Evolutionary conservation across 805 yeast genomes (phyloP).

Genomic region (Scheffersomyces coipomensis): DNA sequence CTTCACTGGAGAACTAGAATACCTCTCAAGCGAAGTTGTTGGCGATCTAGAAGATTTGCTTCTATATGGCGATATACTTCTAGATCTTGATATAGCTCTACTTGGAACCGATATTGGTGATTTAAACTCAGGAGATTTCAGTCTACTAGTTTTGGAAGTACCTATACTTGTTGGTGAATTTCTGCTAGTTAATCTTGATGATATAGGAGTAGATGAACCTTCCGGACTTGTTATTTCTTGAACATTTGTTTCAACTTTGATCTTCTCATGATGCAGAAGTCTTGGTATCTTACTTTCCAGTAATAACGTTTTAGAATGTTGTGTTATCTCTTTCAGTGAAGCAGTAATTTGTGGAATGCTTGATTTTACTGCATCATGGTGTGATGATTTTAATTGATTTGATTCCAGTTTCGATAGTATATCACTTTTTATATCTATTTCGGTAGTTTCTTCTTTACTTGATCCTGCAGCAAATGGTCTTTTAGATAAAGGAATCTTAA

Average conservation of each 20-base stretch:
- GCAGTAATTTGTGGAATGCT: too few relatives aligned
- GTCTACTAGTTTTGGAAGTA: background rate
- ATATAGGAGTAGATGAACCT: background rate
- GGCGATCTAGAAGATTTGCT: background rate
- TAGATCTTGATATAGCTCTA: background rate
- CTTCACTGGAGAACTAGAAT: background rate
- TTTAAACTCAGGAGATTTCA: background rate
- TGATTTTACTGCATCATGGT: too few relatives aligned
- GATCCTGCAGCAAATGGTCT: background rate
- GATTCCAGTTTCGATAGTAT: background rate
- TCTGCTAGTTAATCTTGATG: background rate
- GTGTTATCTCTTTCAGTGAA: too few relatives aligned
- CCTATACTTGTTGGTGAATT: background rate
- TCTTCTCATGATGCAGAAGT: too few relatives aligned
- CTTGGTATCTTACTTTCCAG: too few relatives aligned
- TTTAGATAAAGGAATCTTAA: conserved; percentile 4
- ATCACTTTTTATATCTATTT: background rate
- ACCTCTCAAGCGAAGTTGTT: background rate
- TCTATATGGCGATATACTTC: background rate
- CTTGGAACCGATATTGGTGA: background rate
- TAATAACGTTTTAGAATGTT: too few relatives aligned
- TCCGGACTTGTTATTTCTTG: background rate
- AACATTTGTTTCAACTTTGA: background rate
- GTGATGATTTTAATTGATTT: too few relatives aligned
- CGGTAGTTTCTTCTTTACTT: background rate